Base-by-base conservation (phyloP, 768 basidiomycete species). In the Gloeopeniophorella convolvens region DNA sequence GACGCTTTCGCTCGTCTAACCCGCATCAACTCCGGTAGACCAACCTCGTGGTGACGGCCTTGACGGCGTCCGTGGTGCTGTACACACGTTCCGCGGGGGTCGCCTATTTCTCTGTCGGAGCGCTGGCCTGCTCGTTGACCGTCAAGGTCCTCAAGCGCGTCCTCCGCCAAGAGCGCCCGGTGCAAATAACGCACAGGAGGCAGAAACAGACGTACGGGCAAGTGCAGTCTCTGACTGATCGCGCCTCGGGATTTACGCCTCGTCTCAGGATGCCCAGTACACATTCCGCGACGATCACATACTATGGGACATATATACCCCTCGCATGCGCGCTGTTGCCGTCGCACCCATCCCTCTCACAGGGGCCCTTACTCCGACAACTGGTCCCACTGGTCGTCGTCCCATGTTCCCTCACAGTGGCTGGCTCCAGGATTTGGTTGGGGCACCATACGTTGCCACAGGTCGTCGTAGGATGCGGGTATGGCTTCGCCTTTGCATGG, bases 361-460 rank as follows among this genome's bases (percentile, higher is more conserved):
- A 61, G n/a, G 54, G 59, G 16, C 27, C 65, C 8, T 33, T 59
- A 18, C 67, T 68, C 32, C 75, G 82, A n/a, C 50, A 70, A 3
- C 9, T 79, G 0, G 68, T 72, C 1, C 71, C 73, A 3, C 27
- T 78, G 3, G 58, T 84, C 39, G 68, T 74, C 3, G 54, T 80
- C 10, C 78, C 83, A 2, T 83, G 75, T 73, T 74, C 84, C 10
- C 53, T 60, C 30, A 57, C 73, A 13, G 76, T 89, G 35, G 69
- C 78, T 4, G 59, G 76, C 43, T 90, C 88, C 9, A 72, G 88
- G 42, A 73, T 87, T 26, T 80, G 79, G 83, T 74, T 90, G 11
- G 84, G 85, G 4, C 80, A 89, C 56, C 88, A 90, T 64, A 88
- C 85, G 9, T 74, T 73, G 73, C 67, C 71, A 0, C 88, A 90